Conservation (phyloP, 305 asterid genomes). For the Fraxinus angustifolia region DNA sequence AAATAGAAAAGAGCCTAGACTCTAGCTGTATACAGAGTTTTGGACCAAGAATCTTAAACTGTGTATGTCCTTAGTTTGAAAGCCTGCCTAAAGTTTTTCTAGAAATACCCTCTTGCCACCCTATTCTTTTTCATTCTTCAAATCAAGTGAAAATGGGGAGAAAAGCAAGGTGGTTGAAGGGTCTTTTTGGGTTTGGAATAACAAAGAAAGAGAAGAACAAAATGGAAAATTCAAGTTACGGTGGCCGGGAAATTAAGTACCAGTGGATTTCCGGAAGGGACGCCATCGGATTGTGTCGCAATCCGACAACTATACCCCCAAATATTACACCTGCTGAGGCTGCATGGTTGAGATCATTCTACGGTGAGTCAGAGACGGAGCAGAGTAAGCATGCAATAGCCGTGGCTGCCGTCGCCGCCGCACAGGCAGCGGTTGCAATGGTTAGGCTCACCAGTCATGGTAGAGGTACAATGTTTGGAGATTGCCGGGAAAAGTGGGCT, state of each 20-base stretch:
- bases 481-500: slow-evolving; percentile 50
- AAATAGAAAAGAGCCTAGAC: slow-evolving; percentile 26
- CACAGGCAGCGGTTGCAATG: slow-evolving; percentile 69
- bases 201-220: slow-evolving; percentile 33
- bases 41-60: neutral
- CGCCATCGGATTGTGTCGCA: slow-evolving; percentile 36
- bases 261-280: slow-evolving; percentile 24
- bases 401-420: slow-evolving; percentile 87
- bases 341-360: slow-evolving; percentile 71
- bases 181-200: slow-evolving; percentile 61
- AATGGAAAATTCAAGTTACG: slow-evolving; percentile 25
- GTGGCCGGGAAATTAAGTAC: slow-evolving; percentile 9
- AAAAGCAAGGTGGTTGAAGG: slow-evolving; percentile 64
- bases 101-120: neutral
- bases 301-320: slow-evolving; percentile 67
- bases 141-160: slow-evolving; percentile 47
- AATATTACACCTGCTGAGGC: slow-evolving; percentile 80
- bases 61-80: neutral
- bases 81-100: neutral
- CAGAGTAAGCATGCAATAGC: slow-evolving; percentile 83
- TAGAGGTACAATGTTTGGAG: slow-evolving; percentile 29
- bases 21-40: slow-evolving; percentile 20
- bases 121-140: neutral
- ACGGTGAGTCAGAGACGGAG: slow-evolving; percentile 39
- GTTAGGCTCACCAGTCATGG: slow-evolving; percentile 68